Base-by-base conservation (phyloP, 768 basidiomycete species). In the Pleurotus djamor region DNA sequence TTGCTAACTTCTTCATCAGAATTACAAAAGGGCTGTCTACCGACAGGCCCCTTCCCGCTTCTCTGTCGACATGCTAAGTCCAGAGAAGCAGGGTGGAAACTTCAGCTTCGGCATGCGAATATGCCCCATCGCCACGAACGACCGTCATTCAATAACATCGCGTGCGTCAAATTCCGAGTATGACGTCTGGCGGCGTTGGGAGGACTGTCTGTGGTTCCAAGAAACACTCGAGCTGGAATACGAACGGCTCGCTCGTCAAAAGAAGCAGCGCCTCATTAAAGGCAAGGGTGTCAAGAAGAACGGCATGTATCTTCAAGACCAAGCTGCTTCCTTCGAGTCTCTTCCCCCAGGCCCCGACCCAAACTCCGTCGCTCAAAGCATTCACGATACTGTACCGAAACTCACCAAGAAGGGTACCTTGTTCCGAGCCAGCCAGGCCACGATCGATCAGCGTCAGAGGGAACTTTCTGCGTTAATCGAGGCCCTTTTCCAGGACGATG, bases 261-360 rank as follows among this genome's bases (percentile, higher is more conserved):
- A 91, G 72, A 86, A 85, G 10, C 76, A 75, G 21, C 85, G 89
- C 36, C 81, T 93, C 9, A 71, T 77, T 5, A 82, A 84, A n/a
- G 91, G 91, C 0, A 92, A 91, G 66, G 89, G 90, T 10, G 80
- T 91, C 59, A 89, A 89, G 76, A 87, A 86, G 58, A 84, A 88
- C 13, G 79, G 90, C 2, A 83, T 91, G 60, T 81, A 89, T 60
- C 83, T 85, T 60, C 81, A 85, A 37, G 87, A 91, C 67, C 78
- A 79, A 58, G 92, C 92, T 2, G 86, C 92, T 1, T 93, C 92
- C 12, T 94, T 88, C 78, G 92, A 93, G 56, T 92, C 91, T 0
- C 79, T 94, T 16, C 92, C 92, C 12, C 88, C 89, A 5, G 92
- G 91, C 6, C 91, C 91, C 14, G 81, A 91, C 64, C 89, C 90